Percentiles rank a stretch among this genome's conserved stretches.
These are phyloP conservation scores for Hypoxylon sp. DNA, from an alignment of 2,329 filamentous ascomycete genomes.

Conservation along the genomic window DNA sequence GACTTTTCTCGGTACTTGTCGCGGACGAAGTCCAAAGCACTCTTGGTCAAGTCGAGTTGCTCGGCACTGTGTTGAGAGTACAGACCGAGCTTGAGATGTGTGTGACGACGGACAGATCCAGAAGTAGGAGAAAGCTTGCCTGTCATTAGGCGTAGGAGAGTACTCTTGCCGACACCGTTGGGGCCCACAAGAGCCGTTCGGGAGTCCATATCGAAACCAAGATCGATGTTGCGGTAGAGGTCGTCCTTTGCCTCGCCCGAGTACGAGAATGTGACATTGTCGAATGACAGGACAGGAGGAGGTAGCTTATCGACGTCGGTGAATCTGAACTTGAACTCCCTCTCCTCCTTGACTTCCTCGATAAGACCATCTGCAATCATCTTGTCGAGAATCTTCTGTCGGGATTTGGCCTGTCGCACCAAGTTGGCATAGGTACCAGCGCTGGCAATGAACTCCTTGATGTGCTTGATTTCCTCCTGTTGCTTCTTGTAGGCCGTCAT, in stretches of 20 bases:
- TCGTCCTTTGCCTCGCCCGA: conserved; percentile 90
- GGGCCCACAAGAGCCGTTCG: conserved; percentile 96
- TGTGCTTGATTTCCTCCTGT: conserved; percentile 98
- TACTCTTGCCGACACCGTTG: conserved; percentile 99
- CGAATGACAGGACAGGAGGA: conserved; percentile 94
- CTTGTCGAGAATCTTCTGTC: conserved; percentile 99
- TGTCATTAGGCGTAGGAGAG: conserved; percentile 95
- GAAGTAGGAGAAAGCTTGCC: conserved; percentile 89
- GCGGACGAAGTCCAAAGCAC: conserved; percentile 94
- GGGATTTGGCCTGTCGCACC: conserved; percentile 98
- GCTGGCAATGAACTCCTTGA: conserved; percentile 99
- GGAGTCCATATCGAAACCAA: conserved; percentile 99
- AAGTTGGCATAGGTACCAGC: conserved; percentile 99
- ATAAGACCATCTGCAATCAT: conserved; percentile 99
- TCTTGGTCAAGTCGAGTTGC: conserved; percentile 98
- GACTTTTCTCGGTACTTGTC: conserved; percentile 92
- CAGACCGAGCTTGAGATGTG: conserved; percentile 97
- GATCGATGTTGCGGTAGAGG: conserved; percentile 95
- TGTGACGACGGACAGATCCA: conserved; percentile 90
- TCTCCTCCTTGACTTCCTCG: conserved; percentile 86
- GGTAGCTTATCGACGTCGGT: conserved; percentile 99
- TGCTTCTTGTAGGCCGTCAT: conserved; percentile 99
- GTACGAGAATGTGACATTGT: conserved; percentile 98
- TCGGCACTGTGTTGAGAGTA: conserved; percentile 99
- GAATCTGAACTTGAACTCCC: conserved; percentile 97